phyloP scores from a whole-genome alignment of 2,329 filamentous ascomycete species.

The Diaporthe vaccinii region DNA sequence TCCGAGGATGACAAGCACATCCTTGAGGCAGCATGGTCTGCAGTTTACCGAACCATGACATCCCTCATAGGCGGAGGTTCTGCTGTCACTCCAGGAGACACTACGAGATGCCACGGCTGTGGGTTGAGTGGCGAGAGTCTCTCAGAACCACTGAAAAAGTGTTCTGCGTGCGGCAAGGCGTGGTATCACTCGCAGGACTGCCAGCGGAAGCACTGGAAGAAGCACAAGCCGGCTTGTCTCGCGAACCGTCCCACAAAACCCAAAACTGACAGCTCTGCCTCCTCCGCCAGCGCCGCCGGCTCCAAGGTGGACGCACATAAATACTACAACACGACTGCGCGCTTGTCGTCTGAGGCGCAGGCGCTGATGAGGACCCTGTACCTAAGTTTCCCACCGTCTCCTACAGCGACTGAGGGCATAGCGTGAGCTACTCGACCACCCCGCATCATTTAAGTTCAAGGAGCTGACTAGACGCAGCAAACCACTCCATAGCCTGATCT shows the following conservation, averaged over 20 bases:
- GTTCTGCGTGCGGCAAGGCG: not conserved
- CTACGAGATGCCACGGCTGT: conserved; percentile 1
- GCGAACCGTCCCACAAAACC: not conserved
- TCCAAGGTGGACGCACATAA: not conserved
- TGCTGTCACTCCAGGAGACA: not conserved
- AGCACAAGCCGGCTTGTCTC: not conserved
- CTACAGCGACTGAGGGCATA: not conserved
- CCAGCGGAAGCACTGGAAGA: not conserved
- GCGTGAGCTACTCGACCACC: not conserved
- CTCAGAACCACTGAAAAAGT: not conserved
- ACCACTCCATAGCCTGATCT: not conserved
- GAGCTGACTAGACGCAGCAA: not conserved
- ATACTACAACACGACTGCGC: conserved; percentile 3
- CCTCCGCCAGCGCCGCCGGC: too few species aligned
- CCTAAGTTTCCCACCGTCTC: not conserved
- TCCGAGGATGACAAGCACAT: not conserved
- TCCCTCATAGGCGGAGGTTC: fast-evolving
- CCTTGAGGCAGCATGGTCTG: not conserved
- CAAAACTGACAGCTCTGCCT: not conserved
- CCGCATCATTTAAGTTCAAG: not conserved
- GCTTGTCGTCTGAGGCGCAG: not conserved
- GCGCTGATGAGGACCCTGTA: not conserved
- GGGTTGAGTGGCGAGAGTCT: not conserved
- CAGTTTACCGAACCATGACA: not conserved
- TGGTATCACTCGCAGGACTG: conserved; percentile 6